Percentiles rank a stretch among this genome's conserved stretches.
phyloP scores from a whole-genome alignment of 306 rosid genomes.

The Argentina anserina region DNA sequence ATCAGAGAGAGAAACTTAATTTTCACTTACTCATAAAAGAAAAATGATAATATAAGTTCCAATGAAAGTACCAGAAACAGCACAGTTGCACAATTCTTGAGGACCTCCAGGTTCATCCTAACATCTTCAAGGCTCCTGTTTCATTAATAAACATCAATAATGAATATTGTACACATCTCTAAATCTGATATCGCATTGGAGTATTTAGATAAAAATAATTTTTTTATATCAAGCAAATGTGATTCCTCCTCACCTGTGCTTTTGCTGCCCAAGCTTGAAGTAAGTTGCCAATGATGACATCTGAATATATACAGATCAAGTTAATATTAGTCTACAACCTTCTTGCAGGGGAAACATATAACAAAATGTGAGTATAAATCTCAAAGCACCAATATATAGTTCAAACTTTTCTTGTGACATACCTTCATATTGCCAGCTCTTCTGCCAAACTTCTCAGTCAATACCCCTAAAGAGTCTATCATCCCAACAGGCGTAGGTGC shows the following conservation, averaged over 20 bases:
- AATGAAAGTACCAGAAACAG: constrained; percentile 62
- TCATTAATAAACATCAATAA: neutral
- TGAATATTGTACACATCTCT: neutral
- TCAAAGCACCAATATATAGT: neutral
- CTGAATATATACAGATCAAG: constrained; percentile 35
- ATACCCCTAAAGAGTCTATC: constrained; percentile 69
- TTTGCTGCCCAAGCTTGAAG: constrained; percentile 86
- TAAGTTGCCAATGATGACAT: constrained; percentile 93
- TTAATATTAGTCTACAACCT: neutral
- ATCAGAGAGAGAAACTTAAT: neutral
- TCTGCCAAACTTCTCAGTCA: constrained; percentile 67
- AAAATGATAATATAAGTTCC: neutral
- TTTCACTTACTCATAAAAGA: neutral
- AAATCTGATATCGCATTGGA: neutral
- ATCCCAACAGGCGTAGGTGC: constrained; percentile 65
- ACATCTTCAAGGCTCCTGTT: constrained; percentile 95
- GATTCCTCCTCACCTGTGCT: constrained; percentile 58
- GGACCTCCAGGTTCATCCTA: constrained; percentile 96
- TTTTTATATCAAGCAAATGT: neutral
- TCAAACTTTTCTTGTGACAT: neutral
- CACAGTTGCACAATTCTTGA: constrained; percentile 93
- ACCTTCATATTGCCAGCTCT: constrained; percentile 99
- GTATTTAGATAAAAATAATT: neutral
- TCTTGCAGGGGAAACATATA: neutral
- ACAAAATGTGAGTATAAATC: neutral